phyloP scores from a whole-genome alignment of 306 rosid species.

The Quercus cerris region DNA sequence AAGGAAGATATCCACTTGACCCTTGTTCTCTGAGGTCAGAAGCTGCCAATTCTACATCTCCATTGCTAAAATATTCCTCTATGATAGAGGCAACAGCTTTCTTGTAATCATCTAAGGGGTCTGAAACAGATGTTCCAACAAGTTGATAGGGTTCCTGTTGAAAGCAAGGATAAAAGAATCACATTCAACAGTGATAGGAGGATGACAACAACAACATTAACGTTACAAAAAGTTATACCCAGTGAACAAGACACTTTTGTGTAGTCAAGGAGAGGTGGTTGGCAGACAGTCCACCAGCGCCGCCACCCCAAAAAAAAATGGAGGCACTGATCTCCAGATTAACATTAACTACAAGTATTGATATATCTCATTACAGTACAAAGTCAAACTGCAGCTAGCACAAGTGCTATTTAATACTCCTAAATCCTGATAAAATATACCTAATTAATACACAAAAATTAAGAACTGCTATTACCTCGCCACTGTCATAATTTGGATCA shows the following conservation, averaged over 20 bases:
- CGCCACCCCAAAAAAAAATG: too few species aligned
- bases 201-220: background rate
- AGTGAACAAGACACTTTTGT: too few species aligned
- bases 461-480: slow-evolving; percentile 40
- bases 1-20: slow-evolving; percentile 82
- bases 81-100: slow-evolving; percentile 75
- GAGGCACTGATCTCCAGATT: too few species aligned
- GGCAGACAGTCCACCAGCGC: too few species aligned
- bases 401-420: background rate
- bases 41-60: slow-evolving; percentile 79
- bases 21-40: slow-evolving; percentile 92
- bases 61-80: slow-evolving; percentile 88
- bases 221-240: background rate
- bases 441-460: background rate
- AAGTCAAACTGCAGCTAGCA: background rate
- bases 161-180: slow-evolving; percentile 2
- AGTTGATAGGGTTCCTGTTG: slow-evolving; percentile 92
- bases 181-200: too few species aligned
- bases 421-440: background rate
- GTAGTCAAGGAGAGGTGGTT: too few species aligned
- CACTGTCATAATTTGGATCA: slow-evolving; percentile 67
- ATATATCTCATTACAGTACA: background rate
- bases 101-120: slow-evolving; percentile 92
- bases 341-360: background rate
- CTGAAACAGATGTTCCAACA: slow-evolving; percentile 73